Evolutionary conservation across 345 rosid genomes (phyloP).

Genomic region (Aquilaria sinensis): DNA sequence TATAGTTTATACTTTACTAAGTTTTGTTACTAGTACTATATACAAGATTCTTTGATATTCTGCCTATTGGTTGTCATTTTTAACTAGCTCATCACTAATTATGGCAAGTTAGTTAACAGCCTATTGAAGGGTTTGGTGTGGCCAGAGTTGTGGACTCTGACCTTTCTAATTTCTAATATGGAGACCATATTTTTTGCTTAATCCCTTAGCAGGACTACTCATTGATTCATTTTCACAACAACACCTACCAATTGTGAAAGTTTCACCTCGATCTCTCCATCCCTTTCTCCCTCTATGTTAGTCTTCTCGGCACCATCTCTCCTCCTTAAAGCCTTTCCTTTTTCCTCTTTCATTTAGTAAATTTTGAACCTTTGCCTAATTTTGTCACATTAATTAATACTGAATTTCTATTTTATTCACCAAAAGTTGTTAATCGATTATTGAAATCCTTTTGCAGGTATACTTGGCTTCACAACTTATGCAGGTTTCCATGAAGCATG

Average conservation of each 20-base stretch:
- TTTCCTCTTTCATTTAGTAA: neutral
- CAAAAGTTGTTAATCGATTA: neutral
- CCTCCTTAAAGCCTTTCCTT: neutral
- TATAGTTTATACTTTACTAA: neutral
- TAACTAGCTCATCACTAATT: neutral
- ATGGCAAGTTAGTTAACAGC: slow-evolving; percentile 17
- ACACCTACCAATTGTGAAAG: slow-evolving; percentile 36
- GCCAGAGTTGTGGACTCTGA: slow-evolving; percentile 64
- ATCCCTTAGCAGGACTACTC: slow-evolving; percentile 81
- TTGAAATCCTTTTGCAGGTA: slow-evolving; percentile 35
- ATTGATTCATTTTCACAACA: slow-evolving; percentile 24
- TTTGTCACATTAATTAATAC: too few relatives aligned
- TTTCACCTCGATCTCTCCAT: slow-evolving; percentile 33
- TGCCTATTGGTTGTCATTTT: neutral
- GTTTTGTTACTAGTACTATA: neutral
- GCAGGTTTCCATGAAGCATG: slow-evolving; percentile 61
- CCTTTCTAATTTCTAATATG: slow-evolving; percentile 39
- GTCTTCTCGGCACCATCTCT: slow-evolving; percentile 59
- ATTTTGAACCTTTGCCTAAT: too few relatives aligned
- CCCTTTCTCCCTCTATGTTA: slow-evolving; percentile 62
- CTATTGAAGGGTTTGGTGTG: slow-evolving; percentile 67
- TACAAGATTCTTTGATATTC: neutral
- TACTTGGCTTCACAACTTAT: slow-evolving; percentile 74
- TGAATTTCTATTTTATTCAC: too few relatives aligned
- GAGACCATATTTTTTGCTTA: slow-evolving; percentile 49